These are phyloP conservation scores for Fonsecaea nubica DNA, from an alignment of 2,329 filamentous ascomycete species.

Conservation along the genomic window DNA sequence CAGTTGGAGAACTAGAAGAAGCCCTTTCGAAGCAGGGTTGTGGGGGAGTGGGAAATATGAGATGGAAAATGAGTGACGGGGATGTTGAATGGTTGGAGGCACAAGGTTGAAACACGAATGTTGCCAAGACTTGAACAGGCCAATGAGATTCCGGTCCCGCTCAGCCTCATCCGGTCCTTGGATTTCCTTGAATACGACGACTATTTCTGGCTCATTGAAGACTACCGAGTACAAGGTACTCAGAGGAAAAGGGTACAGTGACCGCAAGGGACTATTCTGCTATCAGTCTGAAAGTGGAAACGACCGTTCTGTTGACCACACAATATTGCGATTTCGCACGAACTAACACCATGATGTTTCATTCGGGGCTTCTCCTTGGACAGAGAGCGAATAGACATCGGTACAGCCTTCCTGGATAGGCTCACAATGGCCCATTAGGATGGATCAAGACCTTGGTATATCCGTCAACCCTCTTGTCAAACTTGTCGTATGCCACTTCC, in stretches of 20 bases:
- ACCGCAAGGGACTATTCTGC: neutral
- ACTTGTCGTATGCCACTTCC: conserved; percentile 67
- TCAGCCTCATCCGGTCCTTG: neutral
- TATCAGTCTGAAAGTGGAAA: neutral
- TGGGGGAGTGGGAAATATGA: no score
- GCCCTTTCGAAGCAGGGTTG: neutral
- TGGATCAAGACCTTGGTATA: conserved; percentile 73
- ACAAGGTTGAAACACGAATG: neutral
- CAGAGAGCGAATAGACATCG: neutral
- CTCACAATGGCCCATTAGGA: conserved; percentile 60
- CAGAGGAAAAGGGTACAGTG: neutral
- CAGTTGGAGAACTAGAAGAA: neutral
- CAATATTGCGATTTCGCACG: neutral
- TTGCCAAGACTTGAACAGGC: neutral
- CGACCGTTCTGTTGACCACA: neutral
- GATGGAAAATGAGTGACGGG: neutral
- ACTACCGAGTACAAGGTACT: no score
- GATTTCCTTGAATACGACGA: neutral
- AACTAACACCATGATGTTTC: neutral
- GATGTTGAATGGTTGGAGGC: neutral
- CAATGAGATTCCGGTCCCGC: neutral
- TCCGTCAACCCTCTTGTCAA: conserved; percentile 69
- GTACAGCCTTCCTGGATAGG: neutral
- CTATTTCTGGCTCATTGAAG: neutral
- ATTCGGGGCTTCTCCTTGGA: neutral